Evolutionary conservation across 2,329 filamentous ascomycete species (phyloP).

Genomic region (Mycosphaerella sp.): DNA sequence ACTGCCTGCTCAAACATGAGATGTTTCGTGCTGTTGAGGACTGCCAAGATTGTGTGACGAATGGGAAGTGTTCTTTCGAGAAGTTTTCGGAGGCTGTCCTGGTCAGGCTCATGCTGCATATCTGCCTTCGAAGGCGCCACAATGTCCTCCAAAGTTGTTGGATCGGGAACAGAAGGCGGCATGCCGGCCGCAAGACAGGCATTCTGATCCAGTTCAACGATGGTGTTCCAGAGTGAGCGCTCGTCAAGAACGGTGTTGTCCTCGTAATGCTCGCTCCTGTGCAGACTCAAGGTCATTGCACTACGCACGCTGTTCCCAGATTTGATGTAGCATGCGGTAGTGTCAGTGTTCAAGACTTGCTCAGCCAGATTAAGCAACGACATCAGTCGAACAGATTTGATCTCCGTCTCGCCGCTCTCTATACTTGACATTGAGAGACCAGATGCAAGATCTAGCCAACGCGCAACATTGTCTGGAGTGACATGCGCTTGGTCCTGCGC

Average conservation of each 20-base stretch:
- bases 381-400: slow-evolving; percentile 2
- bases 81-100: not conserved
- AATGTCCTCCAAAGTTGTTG: not conserved
- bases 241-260: not conserved
- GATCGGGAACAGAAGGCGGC: slow-evolving; percentile 1
- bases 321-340: slow-evolving; percentile 9
- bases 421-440: slow-evolving; percentile 1
- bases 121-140: not conserved
- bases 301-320: slow-evolving; percentile 10
- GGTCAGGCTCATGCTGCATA: not conserved
- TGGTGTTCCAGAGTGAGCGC: slow-evolving; percentile 10
- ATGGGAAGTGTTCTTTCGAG: slow-evolving; percentile 7
- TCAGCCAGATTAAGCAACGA: slow-evolving; percentile 11
- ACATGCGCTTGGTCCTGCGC: slow-evolving; percentile 4
- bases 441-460: slow-evolving; percentile 13
- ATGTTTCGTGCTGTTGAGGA: slow-evolving; percentile 8
- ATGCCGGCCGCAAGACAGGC: slow-evolving; percentile 16
- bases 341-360: slow-evolving; percentile 9
- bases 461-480: not conserved
- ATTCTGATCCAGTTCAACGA: slow-evolving; percentile 15
- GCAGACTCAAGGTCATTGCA: slow-evolving; percentile 11
- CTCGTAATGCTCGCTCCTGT: not conserved
- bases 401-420: slow-evolving; percentile 5
- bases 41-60: slow-evolving; percentile 13
- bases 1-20: slow-evolving; percentile 14